phyloP scores from a whole-genome alignment of 768 basidiomycete species.

The Coprinellus aureogranulatus region DNA sequence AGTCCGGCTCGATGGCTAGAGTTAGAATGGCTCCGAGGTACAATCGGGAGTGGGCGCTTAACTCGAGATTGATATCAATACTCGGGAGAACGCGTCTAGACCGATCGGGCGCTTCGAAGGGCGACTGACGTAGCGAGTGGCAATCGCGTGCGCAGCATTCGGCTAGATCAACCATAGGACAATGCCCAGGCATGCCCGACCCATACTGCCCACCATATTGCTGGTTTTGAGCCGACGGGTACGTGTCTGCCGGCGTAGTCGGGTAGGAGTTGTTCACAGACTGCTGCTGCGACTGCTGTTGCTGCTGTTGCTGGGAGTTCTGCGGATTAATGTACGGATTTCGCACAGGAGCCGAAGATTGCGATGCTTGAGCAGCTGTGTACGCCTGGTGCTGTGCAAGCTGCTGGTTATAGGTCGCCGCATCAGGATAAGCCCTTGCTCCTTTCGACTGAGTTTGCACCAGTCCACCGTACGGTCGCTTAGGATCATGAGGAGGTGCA shows the following conservation, averaged over 20 bases:
- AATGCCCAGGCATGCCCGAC: neutral
- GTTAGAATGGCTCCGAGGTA: no score
- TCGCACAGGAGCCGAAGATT: conserved; percentile 69
- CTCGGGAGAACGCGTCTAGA: no score
- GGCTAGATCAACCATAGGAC: no score
- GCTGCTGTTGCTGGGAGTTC: conserved; percentile 29
- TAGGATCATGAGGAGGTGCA: conserved; percentile 53
- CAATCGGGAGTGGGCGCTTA: no score
- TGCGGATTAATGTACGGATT: conserved; percentile 76
- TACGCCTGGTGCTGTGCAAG: conserved; percentile 92
- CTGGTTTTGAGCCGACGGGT: conserved; percentile 1
- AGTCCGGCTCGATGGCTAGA: no score
- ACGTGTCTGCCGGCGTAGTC: neutral
- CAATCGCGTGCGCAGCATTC: no score
- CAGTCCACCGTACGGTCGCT: conserved; percentile 90
- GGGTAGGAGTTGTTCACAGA: conserved; percentile 6
- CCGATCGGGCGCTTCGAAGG: no score
- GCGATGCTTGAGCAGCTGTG: conserved; percentile 75
- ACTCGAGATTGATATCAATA: no score
- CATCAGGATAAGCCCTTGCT: conserved; percentile 84
- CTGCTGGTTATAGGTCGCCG: conserved; percentile 92
- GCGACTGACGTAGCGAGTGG: no score
- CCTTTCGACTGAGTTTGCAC: conserved; percentile 87
- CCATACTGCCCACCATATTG: conserved; percentile 6
- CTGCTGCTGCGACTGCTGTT: conserved; percentile 13